Evolutionary conservation across 768 basidiomycete genomes (phyloP), one percentile per base, ranked within the genome.

Genomic region (Phylloporus arenicola): DNA sequence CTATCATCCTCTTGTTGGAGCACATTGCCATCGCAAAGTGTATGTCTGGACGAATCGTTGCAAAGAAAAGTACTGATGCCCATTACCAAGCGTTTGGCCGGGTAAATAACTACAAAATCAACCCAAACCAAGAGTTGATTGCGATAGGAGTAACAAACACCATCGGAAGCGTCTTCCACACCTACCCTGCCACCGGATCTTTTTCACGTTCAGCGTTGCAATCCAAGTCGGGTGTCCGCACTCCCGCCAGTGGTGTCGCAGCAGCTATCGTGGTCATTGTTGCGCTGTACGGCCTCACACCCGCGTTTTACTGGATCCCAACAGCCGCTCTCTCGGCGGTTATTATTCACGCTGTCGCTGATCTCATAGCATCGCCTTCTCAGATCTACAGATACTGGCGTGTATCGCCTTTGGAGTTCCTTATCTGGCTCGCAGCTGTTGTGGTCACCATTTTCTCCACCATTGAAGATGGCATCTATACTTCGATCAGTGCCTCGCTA

Each of bases 151-250:
- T 98, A 17, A 88, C 92, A 16, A 95, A 95, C 68, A 89, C 89
- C 1, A 63, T 96, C 55, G 95, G 95, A 3, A 86, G 90, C 14
- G 74, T 88, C 57, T 97, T 99, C 68, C 79, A 70, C 46, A 95
- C 93, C 0, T 98, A 96, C 67, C 94, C 96, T 9, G 91, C 95
- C 0, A 99, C 96, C 12, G 96, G 96, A 2, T 97, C 94, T 1
- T 99, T 99, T 79, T 96, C 94, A 34, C 88, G 96, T n/a, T 89
- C 93, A 3, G 96, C 96, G 2, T 75, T 99, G 63, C 93, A 96
- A 70, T 83, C 89, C 27, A 97, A 95, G 68, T 94, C 91, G 0
- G 96, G 96, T 43, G 95, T 98, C n/a, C 82, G 95, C 46, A 98
- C 96, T 3, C 96, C 96, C 8, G 76, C 85, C 10, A 92, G 89